A percentile compares a stretch with the other conserved stretches of the same genome.
These are phyloP conservation scores for Picea abies DNA, from an alignment of 83 land plant genomes.

Conservation along the genomic window DNA sequence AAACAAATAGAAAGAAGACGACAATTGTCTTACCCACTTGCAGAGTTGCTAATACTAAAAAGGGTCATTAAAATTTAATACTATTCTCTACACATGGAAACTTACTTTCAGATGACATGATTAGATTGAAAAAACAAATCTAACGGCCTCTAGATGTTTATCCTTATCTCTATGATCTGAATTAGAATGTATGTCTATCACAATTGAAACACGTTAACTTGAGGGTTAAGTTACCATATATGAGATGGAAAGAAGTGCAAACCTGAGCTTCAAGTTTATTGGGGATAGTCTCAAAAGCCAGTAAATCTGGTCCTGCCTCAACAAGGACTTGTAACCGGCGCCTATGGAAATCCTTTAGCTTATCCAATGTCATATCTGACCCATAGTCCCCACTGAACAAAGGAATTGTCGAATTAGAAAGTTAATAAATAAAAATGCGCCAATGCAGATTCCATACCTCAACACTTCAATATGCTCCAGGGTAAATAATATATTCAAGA, in stretches of 20 bases:
- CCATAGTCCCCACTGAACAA: slow-evolving; percentile 80
- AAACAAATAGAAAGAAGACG: too few species aligned
- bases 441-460: neutral
- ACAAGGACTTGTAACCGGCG: slow-evolving; percentile 78
- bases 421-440: neutral
- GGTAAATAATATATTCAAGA: neutral
- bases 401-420: neutral
- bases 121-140: neutral
- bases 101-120: too few species aligned
- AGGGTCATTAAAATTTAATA: too few species aligned
- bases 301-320: slow-evolving; percentile 73
- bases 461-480: neutral
- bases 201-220: neutral
- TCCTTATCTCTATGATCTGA: neutral
- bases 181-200: neutral
- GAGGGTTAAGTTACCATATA: neutral
- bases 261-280: slow-evolving; percentile 91
- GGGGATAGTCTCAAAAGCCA: slow-evolving; percentile 92
- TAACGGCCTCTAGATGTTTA: neutral
- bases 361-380: slow-evolving; percentile 54
- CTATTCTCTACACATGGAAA: too few species aligned
- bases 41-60: too few species aligned
- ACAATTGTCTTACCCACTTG: too few species aligned
- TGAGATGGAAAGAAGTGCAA: slow-evolving; percentile 6
- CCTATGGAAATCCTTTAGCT: slow-evolving; percentile 84